Conservation (phyloP, 768 basidiomycete species). For the Russula vinacea region DNA sequence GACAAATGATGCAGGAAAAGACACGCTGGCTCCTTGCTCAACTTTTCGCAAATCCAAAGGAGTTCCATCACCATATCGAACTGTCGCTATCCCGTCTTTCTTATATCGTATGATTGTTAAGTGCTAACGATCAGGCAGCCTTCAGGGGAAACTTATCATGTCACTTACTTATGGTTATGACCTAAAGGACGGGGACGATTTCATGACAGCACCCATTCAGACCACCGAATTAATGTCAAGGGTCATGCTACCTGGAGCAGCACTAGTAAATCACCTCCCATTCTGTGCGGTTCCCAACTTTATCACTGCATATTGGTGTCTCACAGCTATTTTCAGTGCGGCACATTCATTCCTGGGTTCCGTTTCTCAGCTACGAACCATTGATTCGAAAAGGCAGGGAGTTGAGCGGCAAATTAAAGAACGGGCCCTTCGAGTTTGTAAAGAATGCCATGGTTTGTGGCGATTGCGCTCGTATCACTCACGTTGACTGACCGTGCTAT, state of each 20-base stretch:
- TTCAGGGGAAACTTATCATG: slow-evolving; percentile 10
- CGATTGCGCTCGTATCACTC: background rate
- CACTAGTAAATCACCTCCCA: slow-evolving; percentile 13
- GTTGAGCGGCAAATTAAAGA: background rate
- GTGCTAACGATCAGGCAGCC: background rate
- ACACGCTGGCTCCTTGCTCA: background rate
- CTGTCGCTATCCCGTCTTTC: background rate
- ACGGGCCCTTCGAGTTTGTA: background rate
- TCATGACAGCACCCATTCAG: background rate
- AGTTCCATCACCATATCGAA: background rate
- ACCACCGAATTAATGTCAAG: background rate
- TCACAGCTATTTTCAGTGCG: slow-evolving; percentile 1
- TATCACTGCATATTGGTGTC: background rate
- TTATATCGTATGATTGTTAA: background rate
- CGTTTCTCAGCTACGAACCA: slow-evolving; percentile 2
- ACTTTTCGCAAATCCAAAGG: background rate
- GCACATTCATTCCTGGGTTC: slow-evolving; percentile 19
- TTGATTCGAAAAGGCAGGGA: background rate
- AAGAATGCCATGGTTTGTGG: slow-evolving; percentile 7
- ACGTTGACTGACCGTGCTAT: background rate
- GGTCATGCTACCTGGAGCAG: slow-evolving; percentile 10
- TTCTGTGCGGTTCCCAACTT: slow-evolving; percentile 1
- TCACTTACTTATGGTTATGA: slow-evolving; percentile 16
- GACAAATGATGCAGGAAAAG: slow-evolving; percentile 1
- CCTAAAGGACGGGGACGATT: slow-evolving; percentile 8